Evolutionary conservation across 2,329 filamentous ascomycete species (phyloP), one percentile per base, ranked within the genome.

Genomic region (Penicillium sp.): DNA sequence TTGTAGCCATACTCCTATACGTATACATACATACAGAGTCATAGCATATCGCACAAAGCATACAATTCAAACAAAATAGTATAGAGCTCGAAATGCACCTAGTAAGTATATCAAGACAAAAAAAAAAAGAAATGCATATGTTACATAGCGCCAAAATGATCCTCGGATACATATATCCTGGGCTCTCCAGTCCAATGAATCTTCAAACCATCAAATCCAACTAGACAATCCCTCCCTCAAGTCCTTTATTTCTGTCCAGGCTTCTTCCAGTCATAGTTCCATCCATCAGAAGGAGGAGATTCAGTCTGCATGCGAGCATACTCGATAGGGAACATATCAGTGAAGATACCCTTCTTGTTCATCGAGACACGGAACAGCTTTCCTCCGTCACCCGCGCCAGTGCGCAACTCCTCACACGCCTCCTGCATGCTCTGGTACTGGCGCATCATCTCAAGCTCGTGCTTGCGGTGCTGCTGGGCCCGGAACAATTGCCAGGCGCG

Each of bases 241-340:
- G 22, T 4, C 26, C 48, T 40, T 42, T 64, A 66, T 61, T 60
- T 66, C 59, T 61, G 61, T 53, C 63, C 61, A 51, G 66, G 76
- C 75, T 87, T 84, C 79, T 86, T 96, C 94, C 94, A 99, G 13
- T 80, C 88, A 76, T 96, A 87, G 78, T 97, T 94, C 92, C 93
- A 99, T n/a, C 90, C 85, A 64, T 88, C 85, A 69, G 81, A 82
- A 0, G 81, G 79, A 7, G 93, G 93, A 48, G 85, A 90, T 71
- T 97, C 93, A 32, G 89, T 93, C 82, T 96, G 76, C 65, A 78
- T 64, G 46, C 76, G 71, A 18, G 71, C 89, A 80, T 96, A 97
- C 81, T 99, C 94, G 68, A 97, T 92, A 14, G 94, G 94, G 55
- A 97, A 82, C 57, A 86, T 85, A 50, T 86, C 81, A 47, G 82